These are phyloP conservation scores for Alisma plantagoaquatica DNA, from an alignment of 106 monocot genomes.

Conservation along the genomic window DNA sequence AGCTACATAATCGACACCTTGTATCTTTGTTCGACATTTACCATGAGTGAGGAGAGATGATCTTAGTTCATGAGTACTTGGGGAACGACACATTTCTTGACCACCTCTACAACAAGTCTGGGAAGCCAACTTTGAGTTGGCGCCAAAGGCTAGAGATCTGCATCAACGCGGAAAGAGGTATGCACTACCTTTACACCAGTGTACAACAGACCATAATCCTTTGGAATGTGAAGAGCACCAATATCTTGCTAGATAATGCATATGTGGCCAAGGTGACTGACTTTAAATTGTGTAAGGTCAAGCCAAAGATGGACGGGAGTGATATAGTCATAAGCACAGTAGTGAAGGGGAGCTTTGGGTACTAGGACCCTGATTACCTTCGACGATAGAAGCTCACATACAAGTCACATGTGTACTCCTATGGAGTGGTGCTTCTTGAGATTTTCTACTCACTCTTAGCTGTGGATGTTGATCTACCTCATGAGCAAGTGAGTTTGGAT, in stretches of 20 bases:
- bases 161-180: background rate
- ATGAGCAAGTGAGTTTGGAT: too few relatives aligned
- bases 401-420: too few relatives aligned
- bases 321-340: background rate
- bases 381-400: too few relatives aligned
- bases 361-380: too few relatives aligned
- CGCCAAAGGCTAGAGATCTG: background rate
- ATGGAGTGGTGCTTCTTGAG: too few relatives aligned
- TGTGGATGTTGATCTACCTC: too few relatives aligned
- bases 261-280: background rate
- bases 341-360: background rate
- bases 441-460: too few relatives aligned
- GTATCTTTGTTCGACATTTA: background rate
- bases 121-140: background rate
- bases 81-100: background rate
- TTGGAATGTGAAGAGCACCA: background rate
- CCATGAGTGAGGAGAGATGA: background rate
- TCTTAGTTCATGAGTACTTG: background rate
- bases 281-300: background rate
- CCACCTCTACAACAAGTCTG: background rate
- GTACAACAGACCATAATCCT: background rate
- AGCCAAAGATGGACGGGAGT: background rate
- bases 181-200: background rate
- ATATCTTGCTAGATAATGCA: background rate
- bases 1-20: background rate